phyloP scores from a whole-genome alignment of 768 basidiomycete species.

The Dioszegia crocea region DNA sequence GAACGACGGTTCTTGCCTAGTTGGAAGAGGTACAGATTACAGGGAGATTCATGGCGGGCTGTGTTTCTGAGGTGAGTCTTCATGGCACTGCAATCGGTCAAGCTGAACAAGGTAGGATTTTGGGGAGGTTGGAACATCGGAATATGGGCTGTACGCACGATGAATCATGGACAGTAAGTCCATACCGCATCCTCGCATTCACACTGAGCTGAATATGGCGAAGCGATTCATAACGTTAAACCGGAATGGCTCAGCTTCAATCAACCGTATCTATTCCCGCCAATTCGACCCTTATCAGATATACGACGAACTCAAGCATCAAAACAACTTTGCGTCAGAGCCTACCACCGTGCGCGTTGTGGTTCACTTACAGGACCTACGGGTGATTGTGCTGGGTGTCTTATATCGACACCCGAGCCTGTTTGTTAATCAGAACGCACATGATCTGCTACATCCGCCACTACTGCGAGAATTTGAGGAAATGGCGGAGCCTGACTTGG shows the following conservation, averaged over 20 bases:
- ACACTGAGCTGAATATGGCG: background rate
- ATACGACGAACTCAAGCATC: constrained; percentile 42
- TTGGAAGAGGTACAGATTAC: constrained; percentile 39
- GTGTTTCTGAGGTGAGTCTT: constrained; percentile 38
- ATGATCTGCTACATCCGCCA: constrained; percentile 44
- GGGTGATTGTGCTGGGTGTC: constrained; percentile 41
- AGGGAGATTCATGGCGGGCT: constrained; percentile 37
- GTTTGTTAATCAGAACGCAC: constrained; percentile 47
- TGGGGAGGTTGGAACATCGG: constrained; percentile 42
- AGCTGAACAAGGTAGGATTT: constrained; percentile 14
- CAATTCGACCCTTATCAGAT: constrained; percentile 45
- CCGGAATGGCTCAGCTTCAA: constrained; percentile 41
- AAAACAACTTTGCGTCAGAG: constrained; percentile 43
- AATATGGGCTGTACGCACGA: constrained; percentile 44
- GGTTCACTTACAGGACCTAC: constrained; percentile 41
- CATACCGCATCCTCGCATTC: background rate
- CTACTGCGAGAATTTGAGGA: constrained; percentile 12
- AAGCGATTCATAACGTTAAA: constrained; percentile 44
- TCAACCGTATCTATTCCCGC: constrained; percentile 46
- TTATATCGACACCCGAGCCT: constrained; percentile 31
- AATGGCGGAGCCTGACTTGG: background rate
- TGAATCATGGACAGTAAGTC: constrained; percentile 45
- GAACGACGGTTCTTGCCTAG: constrained; percentile 38
- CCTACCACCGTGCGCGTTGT: constrained; percentile 37
- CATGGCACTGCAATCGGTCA: no score